A percentile compares a stretch with the other conserved stretches of the same genome.
These are phyloP conservation scores for Diversispora eburnea DNA, from an alignment of 192 early-diverging fungal species.

Conservation along the genomic window DNA sequence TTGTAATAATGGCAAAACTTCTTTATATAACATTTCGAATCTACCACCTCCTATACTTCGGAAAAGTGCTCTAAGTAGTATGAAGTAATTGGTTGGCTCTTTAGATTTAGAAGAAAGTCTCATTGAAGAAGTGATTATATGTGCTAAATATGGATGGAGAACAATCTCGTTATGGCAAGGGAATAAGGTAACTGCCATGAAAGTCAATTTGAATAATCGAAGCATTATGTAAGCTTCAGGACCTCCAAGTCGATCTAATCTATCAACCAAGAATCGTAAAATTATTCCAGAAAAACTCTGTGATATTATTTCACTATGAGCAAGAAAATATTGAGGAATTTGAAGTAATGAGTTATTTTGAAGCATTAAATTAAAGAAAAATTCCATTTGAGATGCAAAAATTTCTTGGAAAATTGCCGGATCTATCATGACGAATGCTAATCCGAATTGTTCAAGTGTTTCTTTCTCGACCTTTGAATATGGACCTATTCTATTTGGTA, in stretches of 20 bases:
- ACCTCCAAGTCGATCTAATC: slow-evolving; percentile 72
- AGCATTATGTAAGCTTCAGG: slow-evolving; percentile 75
- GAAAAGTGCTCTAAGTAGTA: slow-evolving; percentile 86
- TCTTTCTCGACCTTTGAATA: slow-evolving; percentile 88
- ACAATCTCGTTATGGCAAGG: slow-evolving; percentile 90
- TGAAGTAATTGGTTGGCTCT: slow-evolving; percentile 88
- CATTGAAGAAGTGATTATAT: slow-evolving; percentile 86
- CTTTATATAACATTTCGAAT: slow-evolving; percentile 93
- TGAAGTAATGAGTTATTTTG: slow-evolving; percentile 72
- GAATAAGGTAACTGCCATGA: slow-evolving; percentile 88
- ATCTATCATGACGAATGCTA: slow-evolving; percentile 78
- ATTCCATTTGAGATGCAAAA: slow-evolving; percentile 84
- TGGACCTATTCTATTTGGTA: slow-evolving; percentile 48
- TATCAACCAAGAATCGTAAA: slow-evolving; percentile 73
- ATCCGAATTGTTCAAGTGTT: slow-evolving; percentile 83
- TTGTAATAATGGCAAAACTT: slow-evolving; percentile 90
- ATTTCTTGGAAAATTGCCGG: slow-evolving; percentile 93
- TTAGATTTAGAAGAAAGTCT: slow-evolving; percentile 79
- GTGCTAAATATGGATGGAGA: slow-evolving; percentile 86
- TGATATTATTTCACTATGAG: slow-evolving; percentile 64
- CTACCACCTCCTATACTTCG: slow-evolving; percentile 95
- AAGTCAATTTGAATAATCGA: slow-evolving; percentile 88
- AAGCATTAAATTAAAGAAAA: slow-evolving; percentile 80
- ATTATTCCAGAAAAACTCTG: slow-evolving; percentile 76
- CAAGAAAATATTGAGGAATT: slow-evolving; percentile 85